Evolutionary conservation across 1,284 basidiomycete genomes (phyloP).

Genomic region (Cryptococcus sp.): DNA sequence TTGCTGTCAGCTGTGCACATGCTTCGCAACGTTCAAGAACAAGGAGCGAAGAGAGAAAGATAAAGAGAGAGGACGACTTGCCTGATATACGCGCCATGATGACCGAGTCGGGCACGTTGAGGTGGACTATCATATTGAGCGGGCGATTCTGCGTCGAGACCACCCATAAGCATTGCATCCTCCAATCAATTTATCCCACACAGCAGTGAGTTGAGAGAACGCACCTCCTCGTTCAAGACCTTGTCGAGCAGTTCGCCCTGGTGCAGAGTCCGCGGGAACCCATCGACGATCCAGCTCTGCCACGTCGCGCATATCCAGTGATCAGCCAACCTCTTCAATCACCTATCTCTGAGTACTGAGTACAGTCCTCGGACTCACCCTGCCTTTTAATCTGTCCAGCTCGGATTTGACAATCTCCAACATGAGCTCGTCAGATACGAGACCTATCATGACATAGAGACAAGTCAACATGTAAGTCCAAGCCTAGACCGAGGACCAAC

Average conservation of each 20-base stretch:
- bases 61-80: conserved; percentile 30
- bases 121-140: conserved; percentile 83
- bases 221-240: conserved; percentile 51
- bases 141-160: conserved; percentile 57
- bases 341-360: not conserved
- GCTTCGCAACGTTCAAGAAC: too few species aligned
- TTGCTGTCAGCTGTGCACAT: not conserved
- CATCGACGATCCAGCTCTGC: conserved; percentile 84
- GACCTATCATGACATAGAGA: conserved; percentile 26
- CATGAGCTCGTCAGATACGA: conserved; percentile 54
- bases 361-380: conserved; percentile 28
- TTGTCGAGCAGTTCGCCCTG: conserved; percentile 83
- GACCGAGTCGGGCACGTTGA: conserved; percentile 87
- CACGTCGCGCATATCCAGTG: not conserved
- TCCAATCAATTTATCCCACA: conserved; percentile 3
- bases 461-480: not conserved
- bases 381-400: conserved; percentile 48
- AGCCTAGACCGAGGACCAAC: not conserved
- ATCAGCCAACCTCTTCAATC: not conserved
- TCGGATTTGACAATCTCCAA: conserved; percentile 51
- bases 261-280: conserved; percentile 88
- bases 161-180: conserved; percentile 57
- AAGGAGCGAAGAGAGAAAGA: not conserved
- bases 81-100: conserved; percentile 84
- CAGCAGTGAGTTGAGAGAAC: conserved; percentile 14